Evolutionary conservation across 805 yeast genomes (phyloP).

Genomic region (Pichia californica): DNA sequence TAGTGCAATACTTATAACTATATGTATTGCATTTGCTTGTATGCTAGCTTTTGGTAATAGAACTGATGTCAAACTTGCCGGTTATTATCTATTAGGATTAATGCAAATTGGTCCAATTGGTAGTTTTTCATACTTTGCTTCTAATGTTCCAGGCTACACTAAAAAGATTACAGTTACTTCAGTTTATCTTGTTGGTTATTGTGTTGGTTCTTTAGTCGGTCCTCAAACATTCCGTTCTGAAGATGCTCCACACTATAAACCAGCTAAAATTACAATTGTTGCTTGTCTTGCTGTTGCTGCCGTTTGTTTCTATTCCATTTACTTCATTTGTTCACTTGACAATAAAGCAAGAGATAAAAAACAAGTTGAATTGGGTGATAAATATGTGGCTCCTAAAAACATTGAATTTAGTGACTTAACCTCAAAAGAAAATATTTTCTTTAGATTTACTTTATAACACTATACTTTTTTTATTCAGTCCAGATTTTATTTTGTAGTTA

Average conservation of each 20-base stretch:
- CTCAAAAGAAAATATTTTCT: conserved; percentile 48
- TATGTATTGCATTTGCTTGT: conserved; percentile 11
- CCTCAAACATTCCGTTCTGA: conserved; percentile 59
- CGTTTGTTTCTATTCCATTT: neutral
- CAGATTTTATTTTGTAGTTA: too few species aligned
- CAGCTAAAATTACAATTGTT: conserved; percentile 43
- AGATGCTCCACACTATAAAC: conserved; percentile 52
- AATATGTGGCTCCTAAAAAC: conserved; percentile 16
- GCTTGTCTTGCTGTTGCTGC: conserved; percentile 10
- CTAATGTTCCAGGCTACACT: conserved; percentile 69
- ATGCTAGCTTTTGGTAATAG: conserved; percentile 19
- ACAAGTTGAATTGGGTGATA: conserved; percentile 21
- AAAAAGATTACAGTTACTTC: conserved; percentile 60
- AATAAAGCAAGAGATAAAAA: conserved; percentile 38
- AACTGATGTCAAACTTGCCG: conserved; percentile 21
- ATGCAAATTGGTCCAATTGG: conserved; percentile 25
- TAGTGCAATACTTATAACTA: conserved; percentile 16
- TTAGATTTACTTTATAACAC: conserved; percentile 33
- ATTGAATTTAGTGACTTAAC: conserved; percentile 31
- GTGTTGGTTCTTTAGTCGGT: conserved; percentile 64
- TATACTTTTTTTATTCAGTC: neutral
- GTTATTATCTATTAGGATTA: conserved; percentile 24
- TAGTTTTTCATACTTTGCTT: conserved; percentile 30
- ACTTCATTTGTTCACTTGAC: conserved; percentile 14
- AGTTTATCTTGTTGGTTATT: conserved; percentile 54